Percentiles rank a stretch among this genome's conserved stretches.
Evolutionary conservation across 192 early-diverging fungal genomes (phyloP).

Genomic region (Linnemannia exigua): DNA sequence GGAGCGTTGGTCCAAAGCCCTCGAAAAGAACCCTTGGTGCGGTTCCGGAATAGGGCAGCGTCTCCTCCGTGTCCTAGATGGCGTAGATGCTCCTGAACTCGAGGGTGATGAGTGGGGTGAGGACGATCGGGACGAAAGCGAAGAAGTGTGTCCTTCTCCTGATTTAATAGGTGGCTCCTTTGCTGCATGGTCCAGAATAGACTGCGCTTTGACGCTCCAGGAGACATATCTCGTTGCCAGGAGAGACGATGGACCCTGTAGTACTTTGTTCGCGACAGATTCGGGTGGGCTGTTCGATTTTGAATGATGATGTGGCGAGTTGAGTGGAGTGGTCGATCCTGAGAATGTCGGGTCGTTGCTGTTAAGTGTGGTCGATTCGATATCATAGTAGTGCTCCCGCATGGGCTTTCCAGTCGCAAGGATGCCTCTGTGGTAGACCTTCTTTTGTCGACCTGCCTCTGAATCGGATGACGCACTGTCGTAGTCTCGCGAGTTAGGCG

Average conservation of each 20-base stretch:
- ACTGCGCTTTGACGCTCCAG: conserved; percentile 57
- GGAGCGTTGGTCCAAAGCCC: conserved; percentile 47
- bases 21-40: conserved; percentile 53
- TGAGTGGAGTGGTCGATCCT: conserved; percentile 47
- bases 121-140: conserved; percentile 29
- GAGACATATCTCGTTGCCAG: conserved; percentile 40
- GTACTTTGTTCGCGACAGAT: conserved; percentile 32
- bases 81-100: conserved; percentile 46
- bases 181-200: conserved; percentile 44
- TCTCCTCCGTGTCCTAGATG: conserved; percentile 33
- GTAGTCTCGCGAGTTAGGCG: conserved; percentile 46
- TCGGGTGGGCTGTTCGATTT: conserved; percentile 8
- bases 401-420: conserved; percentile 32
- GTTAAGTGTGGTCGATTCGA: conserved; percentile 51
- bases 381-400: conserved; percentile 51
- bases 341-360: conserved; percentile 51
- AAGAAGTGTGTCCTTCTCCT: conserved; percentile 14
- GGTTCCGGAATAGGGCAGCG: conserved; percentile 50
- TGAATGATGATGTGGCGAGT: conserved; percentile 21
- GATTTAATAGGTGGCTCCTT: conserved; percentile 10
- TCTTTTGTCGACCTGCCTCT: conserved; percentile 39
- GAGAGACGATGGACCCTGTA: conserved; percentile 40
- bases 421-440: conserved; percentile 43
- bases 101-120: conserved; percentile 46
- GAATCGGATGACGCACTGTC: conserved; percentile 56